Conservation (phyloP, 768 basidiomycete genomes). For the Suillus subluteus region DNA sequence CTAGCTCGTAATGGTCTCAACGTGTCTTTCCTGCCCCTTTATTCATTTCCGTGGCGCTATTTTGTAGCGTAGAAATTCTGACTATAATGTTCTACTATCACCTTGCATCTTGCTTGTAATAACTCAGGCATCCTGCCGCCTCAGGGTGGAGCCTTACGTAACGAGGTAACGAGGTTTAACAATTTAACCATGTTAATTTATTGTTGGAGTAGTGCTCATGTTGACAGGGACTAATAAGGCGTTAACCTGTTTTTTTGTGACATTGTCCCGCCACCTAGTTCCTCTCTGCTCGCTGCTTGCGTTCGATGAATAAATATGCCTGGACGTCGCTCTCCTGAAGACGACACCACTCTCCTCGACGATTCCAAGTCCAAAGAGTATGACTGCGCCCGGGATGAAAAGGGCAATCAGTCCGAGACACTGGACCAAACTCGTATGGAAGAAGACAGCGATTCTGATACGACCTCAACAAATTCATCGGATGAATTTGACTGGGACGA, state of each 20-base stretch:
- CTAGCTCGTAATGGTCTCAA: background rate
- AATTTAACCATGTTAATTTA: background rate
- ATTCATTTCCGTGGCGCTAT: background rate
- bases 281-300: background rate
- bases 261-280: background rate
- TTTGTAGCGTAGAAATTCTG: background rate
- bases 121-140: background rate
- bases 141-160: background rate
- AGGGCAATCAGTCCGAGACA: conserved; percentile 15
- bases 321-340: conserved; percentile 16
- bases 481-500: conserved; percentile 82
- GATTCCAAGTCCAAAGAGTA: conserved; percentile 17
- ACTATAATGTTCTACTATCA: background rate
- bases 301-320: conserved; percentile 21
- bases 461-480: conserved; percentile 58
- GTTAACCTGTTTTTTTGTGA: background rate
- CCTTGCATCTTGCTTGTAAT: background rate
- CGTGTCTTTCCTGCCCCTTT: background rate
- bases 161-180: conserved; percentile 1
- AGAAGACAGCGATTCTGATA: conserved; percentile 28
- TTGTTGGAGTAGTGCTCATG: background rate
- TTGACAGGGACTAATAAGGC: conserved; percentile 11
- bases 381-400: conserved; percentile 15
- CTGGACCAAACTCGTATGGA: conserved; percentile 14
- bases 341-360: conserved; percentile 13